Base-by-base conservation (phyloP, 1,139 yeast genomes). In the Suhomyces bolitotheri region DNA sequence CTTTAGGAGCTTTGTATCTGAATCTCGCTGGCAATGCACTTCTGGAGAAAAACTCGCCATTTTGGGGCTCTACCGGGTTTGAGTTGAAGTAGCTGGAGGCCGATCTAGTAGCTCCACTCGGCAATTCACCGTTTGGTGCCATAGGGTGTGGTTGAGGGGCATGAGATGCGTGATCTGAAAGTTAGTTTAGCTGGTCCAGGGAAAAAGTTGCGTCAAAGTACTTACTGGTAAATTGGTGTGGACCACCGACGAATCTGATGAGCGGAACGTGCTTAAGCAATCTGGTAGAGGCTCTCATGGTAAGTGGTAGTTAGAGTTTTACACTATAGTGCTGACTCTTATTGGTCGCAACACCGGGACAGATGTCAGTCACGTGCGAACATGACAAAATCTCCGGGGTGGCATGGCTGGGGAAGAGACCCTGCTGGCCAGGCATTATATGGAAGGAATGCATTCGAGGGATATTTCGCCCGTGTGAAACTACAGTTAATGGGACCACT, bases 1-100 rank as follows among this genome's bases (percentile, higher is more conserved):
- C 85, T 39, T 76, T 78, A 20, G 86, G 71, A 4, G 71, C 64
- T 34, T 68, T 66, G 61, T 81, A 84, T 62, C 80, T 80, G 66
- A 84, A 86, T 57, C 90, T 76, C 40, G 62, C 46, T 1, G 96
- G 87, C 43, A 88, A 73, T 43, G 81, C 76, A 35, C 77, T 64
- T 54, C 92, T 73, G 25, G 89, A 70, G 39, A 67, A 67, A 46
- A 66, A 71, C 56, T 71, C 78, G 31, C 78, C 81, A 33, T 62
- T 67, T 39, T 64, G 63, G 16, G 65, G 63, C 33, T 71, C 67
- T 22, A 69, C 57, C 22, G 73, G 57, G 36, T 67, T 60, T 19
- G 56, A 40, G 52, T 60, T 62, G 43, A 51, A 49, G 47, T 42
- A 54, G 7, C 53, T 33, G 5, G 50, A 29, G 7, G 52, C 32